Evolutionary conservation across 176 grass and related monocot species (phyloP).

Genomic region (Avena eriantha): DNA sequence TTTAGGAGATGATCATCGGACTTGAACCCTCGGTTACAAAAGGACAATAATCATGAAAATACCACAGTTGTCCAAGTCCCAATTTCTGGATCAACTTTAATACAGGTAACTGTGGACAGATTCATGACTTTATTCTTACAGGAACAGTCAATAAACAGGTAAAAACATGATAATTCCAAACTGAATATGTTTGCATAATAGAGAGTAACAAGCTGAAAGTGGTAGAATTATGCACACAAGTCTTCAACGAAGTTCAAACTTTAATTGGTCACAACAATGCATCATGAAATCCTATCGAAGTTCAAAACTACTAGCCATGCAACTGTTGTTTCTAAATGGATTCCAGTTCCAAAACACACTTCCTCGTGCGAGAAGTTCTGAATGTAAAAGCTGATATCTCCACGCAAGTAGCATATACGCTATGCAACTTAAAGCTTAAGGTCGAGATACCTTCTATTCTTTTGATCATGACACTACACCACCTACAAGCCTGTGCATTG

Average conservation of each 20-base stretch:
- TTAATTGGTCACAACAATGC: neutral
- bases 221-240: neutral
- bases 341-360: neutral
- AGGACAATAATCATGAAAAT: neutral
- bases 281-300: neutral
- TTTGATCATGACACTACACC: neutral
- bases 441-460: neutral
- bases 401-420: neutral
- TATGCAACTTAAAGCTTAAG: neutral
- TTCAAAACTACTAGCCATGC: neutral
- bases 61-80: neutral
- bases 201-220: neutral
- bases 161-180: slow-evolving; percentile 4
- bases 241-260: neutral
- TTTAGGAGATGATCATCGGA: neutral
- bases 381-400: neutral
- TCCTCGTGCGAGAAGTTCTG: slow-evolving; percentile 1
- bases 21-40: neutral
- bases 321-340: neutral
- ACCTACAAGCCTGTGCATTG: neutral
- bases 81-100: slow-evolving; percentile 8
- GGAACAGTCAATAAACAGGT: neutral
- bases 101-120: neutral
- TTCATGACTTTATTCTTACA: neutral
- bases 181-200: slow-evolving; percentile 14